A percentile compares a stretch with the other conserved stretches of the same genome.
These are phyloP conservation scores for Cryptosporidium andersoni DNA, from an alignment of 169 alveolate genomes.

Conservation along the genomic window DNA sequence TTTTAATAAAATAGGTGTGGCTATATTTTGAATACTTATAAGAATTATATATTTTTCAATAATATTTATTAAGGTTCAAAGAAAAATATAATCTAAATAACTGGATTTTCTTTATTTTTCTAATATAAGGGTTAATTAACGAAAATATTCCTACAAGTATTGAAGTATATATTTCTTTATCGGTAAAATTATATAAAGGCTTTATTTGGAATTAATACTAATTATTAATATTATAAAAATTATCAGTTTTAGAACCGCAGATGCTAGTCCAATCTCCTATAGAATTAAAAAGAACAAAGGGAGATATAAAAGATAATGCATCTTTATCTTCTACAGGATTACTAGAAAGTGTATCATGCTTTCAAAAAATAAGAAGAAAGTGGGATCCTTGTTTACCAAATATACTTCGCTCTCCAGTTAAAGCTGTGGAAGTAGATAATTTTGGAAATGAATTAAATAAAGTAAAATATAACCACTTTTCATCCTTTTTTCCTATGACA, in stretches of 20 bases:
- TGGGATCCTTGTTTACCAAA: constrained; percentile 63
- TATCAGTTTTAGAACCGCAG: background rate
- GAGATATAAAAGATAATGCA: constrained; percentile 3
- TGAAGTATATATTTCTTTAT: too few species aligned
- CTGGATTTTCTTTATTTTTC: too few species aligned
- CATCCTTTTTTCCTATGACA: constrained; percentile 48
- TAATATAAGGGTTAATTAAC: too few species aligned
- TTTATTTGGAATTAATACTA: constrained; percentile 1
- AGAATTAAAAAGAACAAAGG: constrained; percentile 37
- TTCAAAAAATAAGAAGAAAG: constrained; percentile 38
- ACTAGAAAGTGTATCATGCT: constrained; percentile 24
- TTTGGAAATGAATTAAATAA: constrained; percentile 6
- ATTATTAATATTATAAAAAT: too few species aligned
- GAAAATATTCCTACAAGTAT: too few species aligned
- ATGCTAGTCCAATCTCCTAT: constrained; percentile 13
- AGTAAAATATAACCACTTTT: constrained; percentile 9
- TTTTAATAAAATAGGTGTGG: too few species aligned
- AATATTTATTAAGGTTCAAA: too few species aligned
- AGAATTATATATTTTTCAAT: too few species aligned
- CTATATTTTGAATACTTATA: too few species aligned
- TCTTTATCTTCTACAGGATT: constrained; percentile 16
- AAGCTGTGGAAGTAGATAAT: constrained; percentile 10
- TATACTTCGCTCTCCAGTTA: constrained; percentile 39
- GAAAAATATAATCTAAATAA: too few species aligned
- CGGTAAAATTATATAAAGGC: background rate